Evolutionary conservation across 345 rosid genomes (phyloP).

Genomic region (Litchi chinensis): DNA sequence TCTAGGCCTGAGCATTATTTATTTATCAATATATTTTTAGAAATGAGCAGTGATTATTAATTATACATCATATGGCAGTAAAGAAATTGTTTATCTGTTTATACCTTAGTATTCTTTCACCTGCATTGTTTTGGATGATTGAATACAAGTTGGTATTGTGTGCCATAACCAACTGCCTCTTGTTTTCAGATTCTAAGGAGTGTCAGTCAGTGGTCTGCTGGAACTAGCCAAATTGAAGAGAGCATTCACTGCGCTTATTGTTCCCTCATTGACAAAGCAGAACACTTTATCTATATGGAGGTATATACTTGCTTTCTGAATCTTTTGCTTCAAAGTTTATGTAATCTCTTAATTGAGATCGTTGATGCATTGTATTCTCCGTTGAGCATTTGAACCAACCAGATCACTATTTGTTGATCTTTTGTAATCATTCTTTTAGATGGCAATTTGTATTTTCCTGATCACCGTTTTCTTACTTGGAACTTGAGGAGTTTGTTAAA

Average conservation of each 20-base stretch:
- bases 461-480: neutral
- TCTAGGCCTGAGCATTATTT: neutral
- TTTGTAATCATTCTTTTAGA: neutral
- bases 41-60: neutral
- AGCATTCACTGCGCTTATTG: slow-evolving; percentile 93
- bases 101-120: neutral
- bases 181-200: slow-evolving; percentile 86
- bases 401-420: neutral
- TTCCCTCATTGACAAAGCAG: slow-evolving; percentile 96
- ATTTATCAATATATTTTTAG: too few relatives aligned
- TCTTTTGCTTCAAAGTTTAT: slow-evolving; percentile 14
- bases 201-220: slow-evolving; percentile 99
- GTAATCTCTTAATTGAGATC: neutral
- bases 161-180: slow-evolving; percentile 3
- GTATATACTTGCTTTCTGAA: slow-evolving; percentile 36
- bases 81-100: neutral
- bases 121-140: neutral
- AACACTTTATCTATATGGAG: slow-evolving; percentile 92
- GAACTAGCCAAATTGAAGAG: slow-evolving; percentile 95
- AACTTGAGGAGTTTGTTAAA: neutral
- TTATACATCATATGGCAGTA: neutral
- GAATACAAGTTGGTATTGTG: neutral
- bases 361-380: neutral
- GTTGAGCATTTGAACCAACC: neutral
- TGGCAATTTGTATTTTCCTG: neutral